phyloP scores from a whole-genome alignment of 2,329 filamentous ascomycete species.

The Celoporthe dispersa region DNA sequence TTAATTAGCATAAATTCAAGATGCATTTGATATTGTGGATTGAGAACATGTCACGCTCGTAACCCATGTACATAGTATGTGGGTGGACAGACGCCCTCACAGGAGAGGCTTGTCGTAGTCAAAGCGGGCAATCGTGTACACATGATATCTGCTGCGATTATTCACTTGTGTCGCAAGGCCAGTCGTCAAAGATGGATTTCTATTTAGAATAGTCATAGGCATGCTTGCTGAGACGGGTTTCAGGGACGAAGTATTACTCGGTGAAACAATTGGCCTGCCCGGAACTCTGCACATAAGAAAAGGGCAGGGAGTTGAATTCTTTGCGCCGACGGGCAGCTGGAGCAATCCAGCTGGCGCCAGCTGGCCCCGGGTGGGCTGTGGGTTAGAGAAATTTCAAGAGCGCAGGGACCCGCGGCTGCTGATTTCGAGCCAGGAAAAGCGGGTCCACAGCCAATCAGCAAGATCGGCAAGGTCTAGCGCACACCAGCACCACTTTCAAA shows the following conservation, averaged over 20 bases:
- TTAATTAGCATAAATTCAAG: background rate
- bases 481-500: conserved; percentile 30
- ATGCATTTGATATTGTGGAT: background rate
- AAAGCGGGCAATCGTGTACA: background rate
- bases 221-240: background rate
- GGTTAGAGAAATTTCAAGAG: background rate
- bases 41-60: background rate
- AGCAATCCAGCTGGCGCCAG: background rate
- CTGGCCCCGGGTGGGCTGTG: background rate
- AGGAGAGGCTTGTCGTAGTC: background rate
- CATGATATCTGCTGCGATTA: background rate
- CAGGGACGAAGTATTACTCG: background rate
- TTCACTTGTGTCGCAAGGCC: background rate
- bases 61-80: background rate
- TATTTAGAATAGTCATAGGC: background rate
- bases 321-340: too few relatives aligned
- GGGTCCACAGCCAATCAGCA: conserved; percentile 25
- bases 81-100: background rate
- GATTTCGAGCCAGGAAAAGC: conserved; percentile 13
- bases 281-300: background rate
- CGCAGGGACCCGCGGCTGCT: background rate
- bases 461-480: conserved; percentile 3
- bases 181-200: background rate
- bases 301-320: too few relatives aligned
- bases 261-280: background rate